A percentile compares a stretch with the other conserved stretches of the same genome.
Evolutionary conservation across 2,329 filamentous ascomycete species (phyloP).

Genomic region (Cladobotryum mycophilum): DNA sequence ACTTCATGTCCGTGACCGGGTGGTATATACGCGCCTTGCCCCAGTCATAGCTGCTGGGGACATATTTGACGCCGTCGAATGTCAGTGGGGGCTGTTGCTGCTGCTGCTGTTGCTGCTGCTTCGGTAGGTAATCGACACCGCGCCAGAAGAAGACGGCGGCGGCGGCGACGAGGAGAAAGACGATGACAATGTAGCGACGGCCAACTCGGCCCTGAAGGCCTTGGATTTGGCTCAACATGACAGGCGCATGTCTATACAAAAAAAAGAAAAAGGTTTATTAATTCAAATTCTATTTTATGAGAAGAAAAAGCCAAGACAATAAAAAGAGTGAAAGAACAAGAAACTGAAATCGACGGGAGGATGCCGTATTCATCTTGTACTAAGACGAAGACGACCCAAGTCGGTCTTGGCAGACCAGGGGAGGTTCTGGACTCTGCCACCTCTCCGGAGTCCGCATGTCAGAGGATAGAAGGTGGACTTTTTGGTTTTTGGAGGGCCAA

Average conservation of each 20-base stretch:
- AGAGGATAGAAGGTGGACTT: no score
- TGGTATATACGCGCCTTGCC: conserved; percentile 26
- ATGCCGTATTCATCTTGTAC: no score
- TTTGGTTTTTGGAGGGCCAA: no score
- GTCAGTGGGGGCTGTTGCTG: conserved; percentile 8
- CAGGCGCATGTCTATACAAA: neutral
- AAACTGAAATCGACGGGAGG: no score
- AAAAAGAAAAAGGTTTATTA: no score
- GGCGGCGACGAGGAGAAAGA: conserved; percentile 22
- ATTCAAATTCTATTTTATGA: no score
- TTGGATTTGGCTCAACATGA: conserved; percentile 24
- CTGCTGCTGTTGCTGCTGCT: conserved; percentile 1
- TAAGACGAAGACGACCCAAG: no score
- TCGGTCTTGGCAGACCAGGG: no score
- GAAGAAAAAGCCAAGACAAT: no score
- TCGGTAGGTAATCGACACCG: conserved; percentile 16
- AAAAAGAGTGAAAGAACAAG: no score
- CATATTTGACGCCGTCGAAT: conserved; percentile 23
- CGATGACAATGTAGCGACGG: conserved; percentile 28
- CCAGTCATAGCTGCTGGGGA: conserved; percentile 35
- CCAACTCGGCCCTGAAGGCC: conserved; percentile 22
- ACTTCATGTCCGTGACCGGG: conserved; percentile 25
- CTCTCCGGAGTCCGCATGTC: no score
- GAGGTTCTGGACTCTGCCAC: no score
- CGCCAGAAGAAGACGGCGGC: conserved; percentile 21